A percentile compares a stretch with the other conserved stretches of the same genome.
Evolutionary conservation across 306 rosid species (phyloP).

Genomic region (Dalbergia cochinchinensis): DNA sequence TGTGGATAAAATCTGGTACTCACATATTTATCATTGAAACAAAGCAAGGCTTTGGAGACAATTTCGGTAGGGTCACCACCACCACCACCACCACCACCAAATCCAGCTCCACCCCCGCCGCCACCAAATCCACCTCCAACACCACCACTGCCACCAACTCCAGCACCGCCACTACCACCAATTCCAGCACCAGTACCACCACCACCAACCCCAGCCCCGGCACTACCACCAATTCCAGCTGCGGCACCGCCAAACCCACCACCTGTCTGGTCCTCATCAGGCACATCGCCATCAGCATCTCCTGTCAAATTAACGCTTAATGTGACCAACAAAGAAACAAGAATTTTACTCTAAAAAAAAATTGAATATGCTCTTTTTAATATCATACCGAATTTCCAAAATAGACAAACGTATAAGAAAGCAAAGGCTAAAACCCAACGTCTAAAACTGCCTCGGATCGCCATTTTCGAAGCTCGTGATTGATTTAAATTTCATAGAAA

Average conservation of each 20-base stretch:
- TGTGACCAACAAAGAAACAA: background rate
- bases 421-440: slow-evolving; percentile 53
- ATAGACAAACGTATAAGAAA: slow-evolving; percentile 49
- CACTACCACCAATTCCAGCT: background rate
- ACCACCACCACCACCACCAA: slow-evolving; percentile 14
- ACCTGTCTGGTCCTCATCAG: slow-evolving; percentile 37
- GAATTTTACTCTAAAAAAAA: background rate
- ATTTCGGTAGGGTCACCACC: slow-evolving; percentile 68
- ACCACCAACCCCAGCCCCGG: background rate
- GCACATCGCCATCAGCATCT: slow-evolving; percentile 54
- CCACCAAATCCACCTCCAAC: background rate
- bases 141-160: background rate
- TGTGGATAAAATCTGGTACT: slow-evolving; percentile 1
- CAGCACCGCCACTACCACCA: background rate
- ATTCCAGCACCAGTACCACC: slow-evolving; percentile 26
- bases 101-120: slow-evolving; percentile 13
- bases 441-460: slow-evolving; percentile 37
- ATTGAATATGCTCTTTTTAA: background rate
- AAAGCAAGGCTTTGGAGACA: slow-evolving; percentile 75
- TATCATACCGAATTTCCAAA: slow-evolving; percentile 56
- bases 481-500: slow-evolving; percentile 13
- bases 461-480: slow-evolving; percentile 56
- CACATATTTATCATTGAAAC: slow-evolving; percentile 86
- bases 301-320: slow-evolving; percentile 47
- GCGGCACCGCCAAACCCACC: slow-evolving; percentile 35